Evolutionary conservation across 2,329 filamentous ascomycete genomes (phyloP).

Genomic region (Colletotrichum sp.): DNA sequence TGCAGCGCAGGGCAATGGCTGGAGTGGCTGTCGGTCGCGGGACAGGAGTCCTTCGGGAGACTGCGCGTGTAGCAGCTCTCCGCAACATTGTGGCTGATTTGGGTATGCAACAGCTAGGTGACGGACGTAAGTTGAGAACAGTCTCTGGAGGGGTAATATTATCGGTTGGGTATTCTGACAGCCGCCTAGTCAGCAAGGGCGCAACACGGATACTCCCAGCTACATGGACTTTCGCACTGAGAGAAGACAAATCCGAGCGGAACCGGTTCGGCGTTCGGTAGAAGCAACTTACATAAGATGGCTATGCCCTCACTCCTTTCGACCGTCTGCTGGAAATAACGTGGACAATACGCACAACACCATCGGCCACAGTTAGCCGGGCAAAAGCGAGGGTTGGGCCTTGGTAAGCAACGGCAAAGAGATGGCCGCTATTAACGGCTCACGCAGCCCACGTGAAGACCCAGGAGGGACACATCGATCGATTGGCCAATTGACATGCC

Average conservation of each 20-base stretch:
- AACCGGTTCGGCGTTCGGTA: background rate
- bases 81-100: conserved; percentile 33
- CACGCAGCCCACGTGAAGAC: background rate
- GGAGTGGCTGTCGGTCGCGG: conserved; percentile 19
- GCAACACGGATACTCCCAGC: background rate
- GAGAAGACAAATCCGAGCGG: background rate
- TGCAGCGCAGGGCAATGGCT: conserved; percentile 29
- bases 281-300: background rate
- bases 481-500: conserved; percentile 21
- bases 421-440: background rate
- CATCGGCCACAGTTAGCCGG: background rate
- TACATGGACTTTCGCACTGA: background rate
- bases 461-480: background rate
- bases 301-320: background rate
- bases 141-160: background rate
- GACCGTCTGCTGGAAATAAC: background rate
- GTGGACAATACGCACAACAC: background rate
- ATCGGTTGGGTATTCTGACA: background rate
- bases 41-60: conserved; percentile 32
- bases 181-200: background rate
- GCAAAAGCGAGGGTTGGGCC: background rate
- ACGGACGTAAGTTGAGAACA: background rate
- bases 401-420: conserved; percentile 16
- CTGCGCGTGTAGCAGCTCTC: conserved; percentile 32
- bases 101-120: background rate